Conservation (phyloP, 441 rosid species). For the Francoa sonchifolia region DNA sequence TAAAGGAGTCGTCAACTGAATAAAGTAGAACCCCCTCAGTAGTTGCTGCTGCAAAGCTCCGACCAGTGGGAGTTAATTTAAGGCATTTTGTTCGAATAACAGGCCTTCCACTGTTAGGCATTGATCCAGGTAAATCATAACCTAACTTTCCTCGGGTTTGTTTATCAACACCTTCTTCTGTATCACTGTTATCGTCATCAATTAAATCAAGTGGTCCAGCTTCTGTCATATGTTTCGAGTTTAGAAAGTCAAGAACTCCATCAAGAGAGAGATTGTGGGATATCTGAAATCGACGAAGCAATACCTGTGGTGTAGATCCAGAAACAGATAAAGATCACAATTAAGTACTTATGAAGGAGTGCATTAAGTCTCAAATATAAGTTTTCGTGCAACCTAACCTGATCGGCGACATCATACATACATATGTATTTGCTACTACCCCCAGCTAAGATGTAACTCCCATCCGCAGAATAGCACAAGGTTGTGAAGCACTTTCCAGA, state of each 20-base stretch:
- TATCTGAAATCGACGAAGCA: conserved; percentile 75
- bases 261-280: conserved; percentile 77
- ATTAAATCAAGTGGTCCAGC: conserved; percentile 91
- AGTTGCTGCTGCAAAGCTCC: conserved; percentile 83
- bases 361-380: no score
- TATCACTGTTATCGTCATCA: conserved; percentile 72
- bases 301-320: conserved; percentile 35
- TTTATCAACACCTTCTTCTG: conserved; percentile 72
- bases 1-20: conserved; percentile 81
- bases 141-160: conserved; percentile 66
- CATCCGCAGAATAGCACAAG: conserved; percentile 90
- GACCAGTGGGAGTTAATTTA: conserved; percentile 85
- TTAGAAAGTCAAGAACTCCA: conserved; percentile 84
- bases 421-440: conserved; percentile 95
- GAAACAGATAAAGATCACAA: conserved; percentile 7
- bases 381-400: conserved; percentile 33
- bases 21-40: conserved; percentile 88
- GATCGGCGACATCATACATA: conserved; percentile 93
- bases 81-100: conserved; percentile 65
- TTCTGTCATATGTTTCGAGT: conserved; percentile 91
- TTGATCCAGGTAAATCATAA: conserved; percentile 79
- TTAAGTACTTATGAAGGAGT: neutral
- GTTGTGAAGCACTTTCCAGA: conserved; percentile 90
- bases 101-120: conserved; percentile 74
- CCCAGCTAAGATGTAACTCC: conserved; percentile 84